A percentile compares a stretch with the other conserved stretches of the same genome.
Conservation (phyloP, 1,284 basidiomycete species). For the Cryptococcus jaspeensis region DNA sequence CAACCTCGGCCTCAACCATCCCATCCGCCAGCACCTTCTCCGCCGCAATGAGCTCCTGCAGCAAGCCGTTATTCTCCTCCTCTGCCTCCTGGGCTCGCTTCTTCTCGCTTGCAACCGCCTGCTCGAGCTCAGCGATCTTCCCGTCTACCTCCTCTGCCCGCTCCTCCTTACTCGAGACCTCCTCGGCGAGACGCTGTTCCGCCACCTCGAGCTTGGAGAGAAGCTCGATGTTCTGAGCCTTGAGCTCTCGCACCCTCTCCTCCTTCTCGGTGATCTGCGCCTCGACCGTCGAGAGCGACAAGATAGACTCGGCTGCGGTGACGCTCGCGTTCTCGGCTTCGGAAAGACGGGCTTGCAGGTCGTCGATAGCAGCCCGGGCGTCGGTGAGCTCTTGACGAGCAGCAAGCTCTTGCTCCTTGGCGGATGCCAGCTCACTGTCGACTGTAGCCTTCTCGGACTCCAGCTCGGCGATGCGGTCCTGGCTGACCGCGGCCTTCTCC, state of each 20-base stretch:
- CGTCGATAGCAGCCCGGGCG: not conserved
- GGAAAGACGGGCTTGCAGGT: conserved; percentile 7
- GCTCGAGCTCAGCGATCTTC: conserved; percentile 3
- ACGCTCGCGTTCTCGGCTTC: conserved; percentile 2
- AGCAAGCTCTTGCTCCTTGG: not conserved
- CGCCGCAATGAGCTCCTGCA: conserved; percentile 12
- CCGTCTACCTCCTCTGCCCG: conserved; percentile 2
- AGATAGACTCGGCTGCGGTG: not conserved
- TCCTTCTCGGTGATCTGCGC: conserved; percentile 13
- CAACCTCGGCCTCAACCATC: conserved; percentile 5
- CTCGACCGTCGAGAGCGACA: conserved; percentile 4
- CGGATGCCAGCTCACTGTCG: conserved; percentile 1
- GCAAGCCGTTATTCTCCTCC: not conserved
- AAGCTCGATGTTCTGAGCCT: conserved; percentile 7
- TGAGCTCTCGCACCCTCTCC: conserved; percentile 7
- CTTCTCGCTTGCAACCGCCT: not conserved
- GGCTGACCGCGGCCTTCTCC: not conserved
- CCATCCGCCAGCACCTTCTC: conserved; percentile 15
- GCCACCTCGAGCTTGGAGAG: conserved; percentile 4
- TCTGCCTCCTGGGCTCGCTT: conserved; percentile 2
- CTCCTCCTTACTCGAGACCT: not conserved
- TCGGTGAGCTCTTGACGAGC: conserved; percentile 2
- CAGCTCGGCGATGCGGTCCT: not conserved
- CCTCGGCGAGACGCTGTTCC: not conserved
- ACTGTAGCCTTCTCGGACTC: conserved; percentile 4